Conservation (phyloP, 106 monocot species). For the Dioscorea dumetorum region DNA sequence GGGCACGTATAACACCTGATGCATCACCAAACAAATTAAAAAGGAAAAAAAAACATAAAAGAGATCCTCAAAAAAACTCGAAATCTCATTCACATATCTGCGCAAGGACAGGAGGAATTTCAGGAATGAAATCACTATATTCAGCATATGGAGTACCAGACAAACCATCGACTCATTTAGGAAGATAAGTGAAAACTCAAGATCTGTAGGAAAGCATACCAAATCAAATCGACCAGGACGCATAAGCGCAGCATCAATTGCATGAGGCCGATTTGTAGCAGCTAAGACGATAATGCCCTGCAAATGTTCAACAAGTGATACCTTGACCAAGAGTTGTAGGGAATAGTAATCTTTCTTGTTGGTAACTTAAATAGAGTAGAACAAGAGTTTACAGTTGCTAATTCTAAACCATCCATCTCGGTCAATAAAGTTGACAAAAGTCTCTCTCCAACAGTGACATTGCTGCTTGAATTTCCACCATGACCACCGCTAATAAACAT, state of each 20-base stretch:
- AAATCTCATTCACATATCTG: no score
- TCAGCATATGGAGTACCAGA: no score
- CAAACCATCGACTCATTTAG: no score
- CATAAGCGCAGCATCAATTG: slow-evolving; percentile 90
- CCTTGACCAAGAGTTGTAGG: neutral
- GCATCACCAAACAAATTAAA: neutral
- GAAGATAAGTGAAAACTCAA: no score
- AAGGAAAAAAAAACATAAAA: no score
- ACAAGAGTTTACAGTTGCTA: slow-evolving; percentile 40
- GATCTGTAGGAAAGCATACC: slow-evolving; percentile 24
- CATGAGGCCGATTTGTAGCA: slow-evolving; percentile 89
- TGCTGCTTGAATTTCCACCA: slow-evolving; percentile 59
- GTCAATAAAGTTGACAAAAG: slow-evolving; percentile 85
- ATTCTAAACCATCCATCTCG: slow-evolving; percentile 96
- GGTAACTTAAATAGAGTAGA: neutral
- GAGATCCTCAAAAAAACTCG: no score
- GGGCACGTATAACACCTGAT: slow-evolving; percentile 82
- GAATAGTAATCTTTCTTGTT: neutral
- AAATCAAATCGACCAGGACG: slow-evolving; percentile 96
- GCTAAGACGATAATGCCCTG: slow-evolving; percentile 95
- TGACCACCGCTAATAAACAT: slow-evolving; percentile 28
- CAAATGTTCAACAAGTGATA: neutral
- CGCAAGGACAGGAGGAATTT: neutral
- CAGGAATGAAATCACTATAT: neutral
- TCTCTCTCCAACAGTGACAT: slow-evolving; percentile 75